phyloP scores from a whole-genome alignment of 2,329 filamentous ascomycete species.

The Monilinia polystroma region DNA sequence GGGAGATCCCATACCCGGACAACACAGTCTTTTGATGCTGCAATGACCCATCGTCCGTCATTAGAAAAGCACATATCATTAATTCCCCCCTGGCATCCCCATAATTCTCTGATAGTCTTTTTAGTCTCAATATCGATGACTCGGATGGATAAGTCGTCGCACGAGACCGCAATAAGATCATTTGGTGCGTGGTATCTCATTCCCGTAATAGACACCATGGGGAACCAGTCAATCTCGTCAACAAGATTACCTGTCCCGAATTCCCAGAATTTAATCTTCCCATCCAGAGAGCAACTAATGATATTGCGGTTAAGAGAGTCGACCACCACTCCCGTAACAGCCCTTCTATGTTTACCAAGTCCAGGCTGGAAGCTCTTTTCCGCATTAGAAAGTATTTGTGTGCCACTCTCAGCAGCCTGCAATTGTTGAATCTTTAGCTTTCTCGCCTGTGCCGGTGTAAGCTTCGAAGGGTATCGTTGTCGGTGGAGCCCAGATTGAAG shows the following conservation, averaged over 20 bases:
- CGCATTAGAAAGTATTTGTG: constrained; percentile 27
- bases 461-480: constrained; percentile 77
- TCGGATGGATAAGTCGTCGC: constrained; percentile 83
- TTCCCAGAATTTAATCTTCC: constrained; percentile 97
- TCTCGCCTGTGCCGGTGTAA: constrained; percentile 76
- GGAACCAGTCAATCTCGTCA: constrained; percentile 80
- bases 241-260: constrained; percentile 79
- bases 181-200: constrained; percentile 80
- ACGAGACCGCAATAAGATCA: constrained; percentile 84
- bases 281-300: constrained; percentile 84
- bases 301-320: constrained; percentile 86
- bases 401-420: constrained; percentile 38
- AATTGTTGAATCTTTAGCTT: constrained; percentile 67
- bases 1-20: constrained; percentile 93
- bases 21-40: constrained; percentile 76
- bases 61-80: constrained; percentile 87
- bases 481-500: constrained; percentile 88
- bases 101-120: constrained; percentile 88
- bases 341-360: constrained; percentile 72
- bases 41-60: constrained; percentile 91
- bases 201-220: constrained; percentile 71
- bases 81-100: constrained; percentile 71
- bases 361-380: constrained; percentile 41
- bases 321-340: constrained; percentile 82
- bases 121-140: constrained; percentile 89